phyloP scores from a whole-genome alignment of 2,329 filamentous ascomycete species.

The Herpotrichia juniperi region DNA sequence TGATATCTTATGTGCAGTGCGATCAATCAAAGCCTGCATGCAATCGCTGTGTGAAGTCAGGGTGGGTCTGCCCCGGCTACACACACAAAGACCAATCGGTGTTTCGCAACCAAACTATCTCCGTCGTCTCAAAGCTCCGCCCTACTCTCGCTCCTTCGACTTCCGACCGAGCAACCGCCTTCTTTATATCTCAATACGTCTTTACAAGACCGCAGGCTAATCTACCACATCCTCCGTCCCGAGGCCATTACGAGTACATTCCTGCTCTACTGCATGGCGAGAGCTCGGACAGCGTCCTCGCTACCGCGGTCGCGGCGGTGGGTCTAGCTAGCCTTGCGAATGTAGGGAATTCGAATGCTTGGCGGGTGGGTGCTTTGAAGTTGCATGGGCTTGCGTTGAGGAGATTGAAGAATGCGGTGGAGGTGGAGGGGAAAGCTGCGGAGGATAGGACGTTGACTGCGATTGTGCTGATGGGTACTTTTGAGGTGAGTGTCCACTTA shows the following conservation, averaged over 20 bases:
- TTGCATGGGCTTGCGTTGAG: not conserved
- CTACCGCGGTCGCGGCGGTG: not conserved
- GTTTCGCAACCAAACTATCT: not conserved
- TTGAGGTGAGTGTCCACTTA: not conserved
- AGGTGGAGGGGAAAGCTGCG: not conserved
- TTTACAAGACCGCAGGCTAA: not conserved
- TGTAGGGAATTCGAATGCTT: constrained; percentile 1
- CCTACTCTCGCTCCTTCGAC: not conserved
- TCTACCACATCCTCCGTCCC: not conserved
- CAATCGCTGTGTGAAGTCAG: not conserved
- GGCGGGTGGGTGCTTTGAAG: not conserved
- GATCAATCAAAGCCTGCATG: not conserved
- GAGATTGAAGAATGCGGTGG: not conserved
- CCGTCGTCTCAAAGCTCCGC: not conserved
- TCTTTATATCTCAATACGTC: constrained; percentile 2
- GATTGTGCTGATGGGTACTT: constrained; percentile 1
- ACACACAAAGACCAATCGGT: not conserved
- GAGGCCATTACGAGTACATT: not conserved
- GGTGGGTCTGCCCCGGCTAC: constrained; percentile 1
- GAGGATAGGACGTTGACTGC: not conserved
- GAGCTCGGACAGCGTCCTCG: not conserved
- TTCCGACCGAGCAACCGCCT: not conserved
- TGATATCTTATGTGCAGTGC: not conserved
- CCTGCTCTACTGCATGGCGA: not conserved
- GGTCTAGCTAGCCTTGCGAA: not conserved